A percentile compares a stretch with the other conserved stretches of the same genome.
Conservation (phyloP, 176 grass and related monocot genomes). For the Avena insularis region DNA sequence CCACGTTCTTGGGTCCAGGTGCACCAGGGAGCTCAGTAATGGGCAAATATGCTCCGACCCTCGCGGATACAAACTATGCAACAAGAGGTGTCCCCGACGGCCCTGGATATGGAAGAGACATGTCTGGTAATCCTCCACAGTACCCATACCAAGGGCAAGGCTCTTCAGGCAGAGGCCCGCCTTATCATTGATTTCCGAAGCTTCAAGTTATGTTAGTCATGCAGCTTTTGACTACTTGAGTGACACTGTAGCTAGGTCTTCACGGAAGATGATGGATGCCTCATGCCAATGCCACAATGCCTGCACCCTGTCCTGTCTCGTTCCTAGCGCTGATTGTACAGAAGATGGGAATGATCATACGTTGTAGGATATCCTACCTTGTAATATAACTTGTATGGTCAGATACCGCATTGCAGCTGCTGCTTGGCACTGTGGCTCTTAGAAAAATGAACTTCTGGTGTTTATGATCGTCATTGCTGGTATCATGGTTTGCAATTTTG, state of each 20-base stretch:
- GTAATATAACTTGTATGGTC: constrained; percentile 6
- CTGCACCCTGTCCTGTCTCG: background rate
- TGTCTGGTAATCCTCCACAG: constrained; percentile 20
- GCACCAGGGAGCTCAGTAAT: constrained; percentile 49
- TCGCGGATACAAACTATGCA: constrained; percentile 55
- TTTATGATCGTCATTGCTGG: background rate
- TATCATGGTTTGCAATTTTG: background rate
- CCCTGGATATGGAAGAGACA: constrained; percentile 23
- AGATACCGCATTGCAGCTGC: background rate
- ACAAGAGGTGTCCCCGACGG: background rate
- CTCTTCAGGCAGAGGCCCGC: constrained; percentile 29
- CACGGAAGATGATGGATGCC: background rate
- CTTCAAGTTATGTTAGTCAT: background rate
- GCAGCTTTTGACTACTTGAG: background rate
- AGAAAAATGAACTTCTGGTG: background rate
- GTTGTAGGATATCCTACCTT: background rate
- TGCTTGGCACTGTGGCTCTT: background rate
- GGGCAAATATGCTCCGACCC: constrained; percentile 59
- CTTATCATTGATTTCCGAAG: constrained; percentile 13
- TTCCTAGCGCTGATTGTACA: constrained; percentile 16
- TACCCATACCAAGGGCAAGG: constrained; percentile 16
- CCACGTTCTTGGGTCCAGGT: constrained; percentile 15
- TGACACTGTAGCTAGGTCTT: background rate
- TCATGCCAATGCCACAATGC: background rate
- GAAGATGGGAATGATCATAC: background rate